Conservation (phyloP, 345 rosid species). For the Boechera retrofracta region DNA sequence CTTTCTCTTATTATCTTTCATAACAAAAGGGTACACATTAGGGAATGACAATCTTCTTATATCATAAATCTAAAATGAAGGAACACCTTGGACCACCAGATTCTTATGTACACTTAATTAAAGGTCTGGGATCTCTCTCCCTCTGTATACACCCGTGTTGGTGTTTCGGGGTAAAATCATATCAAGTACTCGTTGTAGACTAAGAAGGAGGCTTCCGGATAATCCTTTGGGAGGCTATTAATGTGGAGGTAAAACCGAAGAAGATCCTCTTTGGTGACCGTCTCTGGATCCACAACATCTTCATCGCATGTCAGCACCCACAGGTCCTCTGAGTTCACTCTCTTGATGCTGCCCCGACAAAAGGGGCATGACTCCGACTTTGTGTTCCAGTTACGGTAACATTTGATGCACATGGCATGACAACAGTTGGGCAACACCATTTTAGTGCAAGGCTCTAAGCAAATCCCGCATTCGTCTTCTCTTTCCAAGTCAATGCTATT, state of each 20-base stretch:
- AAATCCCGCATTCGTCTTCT: slow-evolving; percentile 97
- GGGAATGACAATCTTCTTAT: slow-evolving; percentile 22
- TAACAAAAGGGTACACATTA: slow-evolving; percentile 28
- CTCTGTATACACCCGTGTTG: slow-evolving; percentile 57
- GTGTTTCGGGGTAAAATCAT: slow-evolving; percentile 45
- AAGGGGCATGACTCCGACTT: slow-evolving; percentile 97
- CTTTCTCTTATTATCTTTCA: slow-evolving; percentile 2
- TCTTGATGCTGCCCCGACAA: slow-evolving; percentile 90
- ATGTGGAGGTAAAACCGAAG: slow-evolving; percentile 77
- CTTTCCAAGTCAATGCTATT: slow-evolving; percentile 66
- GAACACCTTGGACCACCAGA: slow-evolving; percentile 38
- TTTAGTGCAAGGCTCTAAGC: slow-evolving; percentile 95
- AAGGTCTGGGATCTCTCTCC: slow-evolving; percentile 46
- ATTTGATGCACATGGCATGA: slow-evolving; percentile 96
- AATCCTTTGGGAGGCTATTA: slow-evolving; percentile 80
- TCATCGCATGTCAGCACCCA: slow-evolving; percentile 92
- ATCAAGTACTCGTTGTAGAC: slow-evolving; percentile 85
- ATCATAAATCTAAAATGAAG: slow-evolving; percentile 33
- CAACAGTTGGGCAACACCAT: slow-evolving; percentile 93
- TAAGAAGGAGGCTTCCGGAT: slow-evolving; percentile 79
- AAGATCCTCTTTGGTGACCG: slow-evolving; percentile 71
- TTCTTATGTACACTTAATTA: slow-evolving; percentile 43
- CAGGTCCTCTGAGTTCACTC: slow-evolving; percentile 92
- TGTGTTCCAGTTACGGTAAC: slow-evolving; percentile 93
- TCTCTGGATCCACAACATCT: slow-evolving; percentile 81